Conservation (phyloP, 1,139 yeast species). For the Tardiomyces depauwii region DNA sequence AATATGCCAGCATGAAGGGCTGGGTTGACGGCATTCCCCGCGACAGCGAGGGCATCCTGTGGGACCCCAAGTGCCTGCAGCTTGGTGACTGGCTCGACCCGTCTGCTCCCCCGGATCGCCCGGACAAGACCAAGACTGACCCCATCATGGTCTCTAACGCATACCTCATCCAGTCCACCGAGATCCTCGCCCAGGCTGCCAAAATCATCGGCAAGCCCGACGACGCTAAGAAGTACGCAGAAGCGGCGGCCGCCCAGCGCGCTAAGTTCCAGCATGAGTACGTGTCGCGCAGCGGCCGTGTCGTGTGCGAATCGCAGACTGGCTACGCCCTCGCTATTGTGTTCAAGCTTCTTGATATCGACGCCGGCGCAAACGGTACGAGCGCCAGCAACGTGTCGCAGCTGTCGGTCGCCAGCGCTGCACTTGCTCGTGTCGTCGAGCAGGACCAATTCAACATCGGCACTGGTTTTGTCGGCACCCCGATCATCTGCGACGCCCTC, state of each 20-base stretch:
- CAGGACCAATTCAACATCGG: slow-evolving; percentile 8
- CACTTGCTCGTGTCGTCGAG: slow-evolving; percentile 7
- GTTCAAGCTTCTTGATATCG: slow-evolving; percentile 7
- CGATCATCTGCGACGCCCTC: slow-evolving; percentile 12
- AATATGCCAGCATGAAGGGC: slow-evolving; percentile 10
- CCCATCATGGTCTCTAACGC: slow-evolving; percentile 13
- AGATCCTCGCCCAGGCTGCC: slow-evolving; percentile 5
- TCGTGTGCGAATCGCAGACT: slow-evolving; percentile 13
- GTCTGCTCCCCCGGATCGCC: slow-evolving; percentile 15
- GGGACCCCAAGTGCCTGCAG: slow-evolving; percentile 6
- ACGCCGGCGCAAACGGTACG: slow-evolving; percentile 1
- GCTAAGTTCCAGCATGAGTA: slow-evolving; percentile 9
- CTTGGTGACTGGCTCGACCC: slow-evolving; percentile 17
- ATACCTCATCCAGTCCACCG: slow-evolving; percentile 7
- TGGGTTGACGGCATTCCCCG: slow-evolving; percentile 8
- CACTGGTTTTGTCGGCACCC: slow-evolving; percentile 17
- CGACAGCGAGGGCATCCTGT: not conserved
- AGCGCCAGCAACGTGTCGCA: not conserved
- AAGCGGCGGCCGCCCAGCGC: not conserved
- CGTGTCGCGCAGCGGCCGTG: slow-evolving; percentile 7
- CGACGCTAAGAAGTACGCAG: not conserved
- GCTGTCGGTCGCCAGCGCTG: slow-evolving; percentile 8
- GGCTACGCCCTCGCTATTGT: slow-evolving; percentile 11
- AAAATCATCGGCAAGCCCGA: not conserved
- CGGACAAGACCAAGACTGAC: slow-evolving; percentile 12